Evolutionary conservation across 1,284 basidiomycete species (phyloP).

Genomic region (Papiliotrema laurentii): DNA sequence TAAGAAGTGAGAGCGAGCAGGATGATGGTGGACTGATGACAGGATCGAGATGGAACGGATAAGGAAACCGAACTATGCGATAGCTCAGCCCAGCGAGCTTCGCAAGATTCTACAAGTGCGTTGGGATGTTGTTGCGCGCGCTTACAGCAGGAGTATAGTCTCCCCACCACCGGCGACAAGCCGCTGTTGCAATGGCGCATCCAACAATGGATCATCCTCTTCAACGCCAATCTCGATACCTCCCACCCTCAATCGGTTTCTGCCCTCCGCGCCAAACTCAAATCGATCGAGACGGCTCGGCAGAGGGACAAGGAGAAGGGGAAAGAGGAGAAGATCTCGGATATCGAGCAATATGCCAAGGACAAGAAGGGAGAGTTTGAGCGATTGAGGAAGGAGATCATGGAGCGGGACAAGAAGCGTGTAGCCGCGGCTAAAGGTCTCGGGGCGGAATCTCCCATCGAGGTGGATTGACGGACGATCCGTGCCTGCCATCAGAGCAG

Average conservation of each 20-base stretch:
- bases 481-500: background rate
- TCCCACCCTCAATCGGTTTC: constrained; percentile 38
- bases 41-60: constrained; percentile 38
- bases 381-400: constrained; percentile 31
- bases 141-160: constrained; percentile 29
- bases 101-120: constrained; percentile 28
- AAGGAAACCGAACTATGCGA: constrained; percentile 44
- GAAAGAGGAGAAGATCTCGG: constrained; percentile 29
- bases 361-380: constrained; percentile 40
- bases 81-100: constrained; percentile 37
- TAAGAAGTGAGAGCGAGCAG: constrained; percentile 20
- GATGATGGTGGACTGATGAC: background rate
- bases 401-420: constrained; percentile 29
- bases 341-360: constrained; percentile 30
- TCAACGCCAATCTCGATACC: constrained; percentile 46
- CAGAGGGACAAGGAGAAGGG: constrained; percentile 40
- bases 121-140: background rate
- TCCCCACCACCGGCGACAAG: constrained; percentile 41
- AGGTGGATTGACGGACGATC: constrained; percentile 25
- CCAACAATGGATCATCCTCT: constrained; percentile 46
- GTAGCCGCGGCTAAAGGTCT: constrained; percentile 9
- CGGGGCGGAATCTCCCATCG: constrained; percentile 32
- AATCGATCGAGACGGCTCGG: constrained; percentile 26
- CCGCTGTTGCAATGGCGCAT: constrained; percentile 27
- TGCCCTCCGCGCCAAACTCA: constrained; percentile 35